A percentile compares a stretch with the other conserved stretches of the same genome.
Conservation (phyloP, 2,329 filamentous ascomycete genomes). For the Colletotrichum aenigma region DNA sequence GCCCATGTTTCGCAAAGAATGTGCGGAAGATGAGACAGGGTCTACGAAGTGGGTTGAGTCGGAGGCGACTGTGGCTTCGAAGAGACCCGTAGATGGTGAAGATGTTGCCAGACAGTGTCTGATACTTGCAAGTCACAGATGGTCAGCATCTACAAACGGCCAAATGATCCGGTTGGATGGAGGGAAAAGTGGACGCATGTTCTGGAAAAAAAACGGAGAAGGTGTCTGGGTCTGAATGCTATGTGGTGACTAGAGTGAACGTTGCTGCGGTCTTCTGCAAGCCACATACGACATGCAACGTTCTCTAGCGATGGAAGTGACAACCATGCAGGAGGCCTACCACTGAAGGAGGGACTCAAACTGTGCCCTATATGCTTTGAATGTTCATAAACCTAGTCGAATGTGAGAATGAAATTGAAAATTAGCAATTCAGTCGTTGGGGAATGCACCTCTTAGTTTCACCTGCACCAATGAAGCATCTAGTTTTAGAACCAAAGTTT, state of each 20-base stretch:
- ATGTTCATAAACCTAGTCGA: too few relatives aligned
- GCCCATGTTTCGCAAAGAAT: background rate
- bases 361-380: too few relatives aligned
- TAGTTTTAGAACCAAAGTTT: too few relatives aligned
- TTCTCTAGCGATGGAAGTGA: background rate
- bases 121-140: background rate
- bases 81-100: fast-evolving
- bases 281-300: fast-evolving
- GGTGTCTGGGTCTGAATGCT: background rate
- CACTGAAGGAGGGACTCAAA: too few relatives aligned
- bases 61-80: background rate
- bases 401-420: too few relatives aligned
- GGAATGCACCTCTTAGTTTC: fast-evolving
- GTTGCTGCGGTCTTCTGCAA: background rate
- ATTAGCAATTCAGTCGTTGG: too few relatives aligned
- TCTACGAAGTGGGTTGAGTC: background rate
- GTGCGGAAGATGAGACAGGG: fast-evolving
- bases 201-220: background rate
- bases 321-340: background rate
- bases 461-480: too few relatives aligned
- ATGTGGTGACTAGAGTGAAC: background rate
- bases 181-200: background rate
- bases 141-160: background rate
- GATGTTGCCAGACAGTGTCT: background rate
- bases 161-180: background rate